Conservation (phyloP, 805 yeast species). For the Pichia scutulata region DNA sequence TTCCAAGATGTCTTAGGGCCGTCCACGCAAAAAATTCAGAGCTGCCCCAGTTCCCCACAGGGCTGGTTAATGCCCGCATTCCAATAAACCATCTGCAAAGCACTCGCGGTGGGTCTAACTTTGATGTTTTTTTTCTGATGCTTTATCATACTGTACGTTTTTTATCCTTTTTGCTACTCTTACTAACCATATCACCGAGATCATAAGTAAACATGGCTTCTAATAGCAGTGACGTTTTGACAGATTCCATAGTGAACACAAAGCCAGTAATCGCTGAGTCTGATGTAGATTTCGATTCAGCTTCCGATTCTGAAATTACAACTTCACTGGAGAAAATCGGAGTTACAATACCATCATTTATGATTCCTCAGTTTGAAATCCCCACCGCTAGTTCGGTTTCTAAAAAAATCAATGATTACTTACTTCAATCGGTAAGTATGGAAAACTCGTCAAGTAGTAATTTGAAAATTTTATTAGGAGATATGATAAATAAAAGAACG, state of each 20-base stretch:
- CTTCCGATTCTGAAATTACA: conserved; percentile 33
- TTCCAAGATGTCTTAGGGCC: too few relatives aligned
- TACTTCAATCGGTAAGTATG: conserved; percentile 7
- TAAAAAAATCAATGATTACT: conserved; percentile 5
- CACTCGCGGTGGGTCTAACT: background rate
- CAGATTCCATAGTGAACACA: background rate
- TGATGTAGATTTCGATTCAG: conserved; percentile 9
- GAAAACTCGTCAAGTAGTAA: conserved; percentile 6
- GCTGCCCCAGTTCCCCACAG: too few relatives aligned
- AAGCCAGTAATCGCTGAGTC: background rate
- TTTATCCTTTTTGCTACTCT: background rate
- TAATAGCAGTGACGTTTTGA: background rate
- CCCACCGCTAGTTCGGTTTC: conserved; percentile 1
- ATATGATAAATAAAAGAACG: conserved; percentile 10
- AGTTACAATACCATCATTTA: conserved; percentile 7
- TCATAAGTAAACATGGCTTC: background rate
- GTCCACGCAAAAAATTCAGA: too few relatives aligned
- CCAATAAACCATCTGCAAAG: too few relatives aligned
- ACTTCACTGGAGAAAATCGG: conserved; percentile 49
- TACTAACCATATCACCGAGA: background rate
- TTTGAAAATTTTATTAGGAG: conserved; percentile 2
- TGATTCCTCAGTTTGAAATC: conserved; percentile 6
- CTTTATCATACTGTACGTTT: background rate
- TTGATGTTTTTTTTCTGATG: too few relatives aligned
- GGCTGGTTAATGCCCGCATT: background rate